These are phyloP conservation scores for Epichloe festucae DNA, from an alignment of 2,329 filamentous ascomycete genomes.

Conservation along the genomic window DNA sequence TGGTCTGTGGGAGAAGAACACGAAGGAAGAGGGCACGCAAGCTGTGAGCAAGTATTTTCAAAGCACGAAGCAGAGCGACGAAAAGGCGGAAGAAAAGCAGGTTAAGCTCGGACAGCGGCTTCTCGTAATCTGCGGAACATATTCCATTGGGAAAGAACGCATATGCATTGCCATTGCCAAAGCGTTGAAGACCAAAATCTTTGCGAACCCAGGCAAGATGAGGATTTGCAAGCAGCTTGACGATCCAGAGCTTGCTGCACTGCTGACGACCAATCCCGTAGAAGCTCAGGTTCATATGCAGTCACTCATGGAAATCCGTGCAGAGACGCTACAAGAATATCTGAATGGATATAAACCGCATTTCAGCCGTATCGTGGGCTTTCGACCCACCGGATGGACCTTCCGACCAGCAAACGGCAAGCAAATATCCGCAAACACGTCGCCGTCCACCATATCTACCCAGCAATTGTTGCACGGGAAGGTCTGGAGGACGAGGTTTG, in stretches of 20 bases:
- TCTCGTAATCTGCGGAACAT: slow-evolving; percentile 87
- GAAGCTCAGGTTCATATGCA: slow-evolving; percentile 98
- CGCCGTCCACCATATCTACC: slow-evolving; percentile 36
- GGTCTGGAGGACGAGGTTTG: slow-evolving; percentile 66
- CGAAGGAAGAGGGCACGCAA: slow-evolving; percentile 27
- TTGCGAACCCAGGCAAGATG: slow-evolving; percentile 69
- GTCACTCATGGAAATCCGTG: slow-evolving; percentile 82
- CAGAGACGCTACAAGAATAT: slow-evolving; percentile 85
- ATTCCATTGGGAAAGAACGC: slow-evolving; percentile 94
- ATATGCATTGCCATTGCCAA: slow-evolving; percentile 87
- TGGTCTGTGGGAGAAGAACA: slow-evolving; percentile 31
- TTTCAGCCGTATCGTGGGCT: slow-evolving; percentile 79
- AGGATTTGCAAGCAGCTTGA: slow-evolving; percentile 74
- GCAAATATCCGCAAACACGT: slow-evolving; percentile 40
- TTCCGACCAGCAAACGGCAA: slow-evolving; percentile 55
- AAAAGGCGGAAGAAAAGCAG: slow-evolving; percentile 14
- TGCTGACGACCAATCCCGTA: slow-evolving; percentile 66
- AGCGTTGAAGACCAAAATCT: slow-evolving; percentile 79
- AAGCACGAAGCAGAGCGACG: slow-evolving; percentile 20
- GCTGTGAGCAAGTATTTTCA: slow-evolving; percentile 41
- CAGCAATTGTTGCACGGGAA: slow-evolving; percentile 40
- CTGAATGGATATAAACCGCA: slow-evolving; percentile 65
- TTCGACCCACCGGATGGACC: slow-evolving; percentile 88
- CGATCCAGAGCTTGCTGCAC: slow-evolving; percentile 64
- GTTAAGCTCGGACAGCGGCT: slow-evolving; percentile 41